A percentile compares a stretch with the other conserved stretches of the same genome.
Conservation (phyloP, 1,284 basidiomycete genomes). For the Cutaneotrichosporon dermatis region DNA sequence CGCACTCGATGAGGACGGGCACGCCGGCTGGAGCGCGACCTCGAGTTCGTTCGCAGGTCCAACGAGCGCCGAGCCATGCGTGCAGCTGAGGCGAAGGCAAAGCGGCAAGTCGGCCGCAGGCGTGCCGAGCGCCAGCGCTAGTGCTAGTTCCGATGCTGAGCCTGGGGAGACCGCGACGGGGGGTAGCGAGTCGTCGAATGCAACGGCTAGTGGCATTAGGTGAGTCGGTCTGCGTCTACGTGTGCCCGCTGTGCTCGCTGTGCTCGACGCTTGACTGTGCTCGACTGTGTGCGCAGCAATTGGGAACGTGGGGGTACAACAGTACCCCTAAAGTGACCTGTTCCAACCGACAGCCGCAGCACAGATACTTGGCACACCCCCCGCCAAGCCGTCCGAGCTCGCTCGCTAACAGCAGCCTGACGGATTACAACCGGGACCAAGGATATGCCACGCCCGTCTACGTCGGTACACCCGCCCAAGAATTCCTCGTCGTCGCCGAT, state of each 20-base stretch:
- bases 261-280: too few relatives aligned
- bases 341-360: too few relatives aligned
- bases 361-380: too few relatives aligned
- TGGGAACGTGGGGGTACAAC: too few relatives aligned
- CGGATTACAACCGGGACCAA: slow-evolving; percentile 20
- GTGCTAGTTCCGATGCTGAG: neutral
- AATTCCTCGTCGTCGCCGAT: slow-evolving; percentile 83
- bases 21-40: slow-evolving; percentile 22
- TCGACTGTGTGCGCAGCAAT: too few relatives aligned
- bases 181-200: neutral
- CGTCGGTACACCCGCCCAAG: slow-evolving; percentile 61
- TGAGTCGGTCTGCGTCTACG: neutral
- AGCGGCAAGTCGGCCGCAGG: too few relatives aligned
- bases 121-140: too few relatives aligned
- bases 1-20: slow-evolving; percentile 23
- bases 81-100: neutral
- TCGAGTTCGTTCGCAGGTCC: neutral
- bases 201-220: neutral
- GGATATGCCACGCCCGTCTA: slow-evolving; percentile 7
- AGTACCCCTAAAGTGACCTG: too few relatives aligned
- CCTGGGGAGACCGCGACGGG: neutral
- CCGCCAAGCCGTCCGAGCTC: too few relatives aligned
- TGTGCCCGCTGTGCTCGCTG: too few relatives aligned
- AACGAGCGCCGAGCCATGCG: neutral
- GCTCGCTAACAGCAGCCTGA: neutral